Evolutionary conservation across 2,329 filamentous ascomycete species (phyloP), one percentile per base, ranked within the genome.

Genomic region (Exophiala bonariae): DNA sequence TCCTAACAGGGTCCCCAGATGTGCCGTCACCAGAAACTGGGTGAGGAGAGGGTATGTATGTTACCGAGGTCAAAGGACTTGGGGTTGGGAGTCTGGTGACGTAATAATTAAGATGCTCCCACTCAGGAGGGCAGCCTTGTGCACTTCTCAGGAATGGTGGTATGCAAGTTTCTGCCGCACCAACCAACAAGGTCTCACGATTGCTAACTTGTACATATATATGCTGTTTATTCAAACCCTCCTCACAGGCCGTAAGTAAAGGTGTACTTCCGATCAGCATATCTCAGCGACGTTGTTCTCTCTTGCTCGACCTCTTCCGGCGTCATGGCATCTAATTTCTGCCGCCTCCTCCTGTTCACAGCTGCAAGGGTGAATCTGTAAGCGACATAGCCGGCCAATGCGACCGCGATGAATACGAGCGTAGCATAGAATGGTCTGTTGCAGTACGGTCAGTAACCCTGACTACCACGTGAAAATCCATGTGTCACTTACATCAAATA

Each of bases 381-480:
- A 6, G 57, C 57, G 20, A 61, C 39, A 39, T 66, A 68, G 10
- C 65, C 66, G 2, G 60, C 44, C 17, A 66, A 52, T 2, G 65
- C 58, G 6, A 56, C 54, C 2, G 54, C 58, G 6, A 67, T 62
- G 35, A 64, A 60, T 1, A 52, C 58, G 22, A 68, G 44, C 1
- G 66, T 68, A 7, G 57, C 59, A 31, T 59, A 60, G 14, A 70
- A 63, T 1, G 67, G 66, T 5, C 47, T 50, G 23, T 26, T 26
- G 6, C 6, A 26, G 23, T 11, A 26, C 23, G 23, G 23, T 26
- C 11, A 26, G 23, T 11, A 26, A 26, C 6, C 6, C 11, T 26
- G 6, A 6, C 11, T 26, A 6, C 11, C 23, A 11, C 11, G 23
- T 38, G 1, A 3, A 14, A 44, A 4, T 8, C 6, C 17, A 26